Evolutionary conservation across 441 rosid species (phyloP).

Genomic region (Bocquillonia castaneifolia): DNA sequence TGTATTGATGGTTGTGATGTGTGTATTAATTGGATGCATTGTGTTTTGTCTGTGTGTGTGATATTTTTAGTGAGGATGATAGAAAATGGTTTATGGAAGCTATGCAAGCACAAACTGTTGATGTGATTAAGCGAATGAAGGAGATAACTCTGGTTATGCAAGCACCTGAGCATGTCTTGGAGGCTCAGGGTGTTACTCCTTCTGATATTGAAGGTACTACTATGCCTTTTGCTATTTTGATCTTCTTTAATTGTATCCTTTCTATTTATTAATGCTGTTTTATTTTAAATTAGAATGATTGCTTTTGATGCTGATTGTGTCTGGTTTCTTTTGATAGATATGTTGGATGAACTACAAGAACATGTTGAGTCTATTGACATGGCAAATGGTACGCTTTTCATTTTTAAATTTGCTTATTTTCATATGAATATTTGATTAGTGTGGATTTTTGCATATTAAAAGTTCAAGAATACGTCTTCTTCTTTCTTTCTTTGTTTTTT

Average conservation of each 20-base stretch:
- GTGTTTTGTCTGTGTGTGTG: neutral
- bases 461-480: no score
- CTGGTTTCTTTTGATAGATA: conserved; percentile 37
- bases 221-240: neutral
- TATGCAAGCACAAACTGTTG: conserved; percentile 70
- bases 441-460: neutral
- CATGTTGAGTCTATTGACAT: conserved; percentile 88
- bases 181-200: conserved; percentile 76
- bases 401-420: neutral
- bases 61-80: conserved; percentile 95
- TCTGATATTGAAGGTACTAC: conserved; percentile 70
- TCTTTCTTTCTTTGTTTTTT: no score
- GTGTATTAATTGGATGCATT: neutral
- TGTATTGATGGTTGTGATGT: neutral
- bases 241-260: neutral
- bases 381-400: conserved; percentile 60
- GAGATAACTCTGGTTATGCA: conserved; percentile 82
- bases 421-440: neutral
- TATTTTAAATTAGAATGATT: neutral
- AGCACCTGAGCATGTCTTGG: conserved; percentile 63
- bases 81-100: conserved; percentile 93
- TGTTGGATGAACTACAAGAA: conserved; percentile 94
- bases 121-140: conserved; percentile 79
- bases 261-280: neutral
- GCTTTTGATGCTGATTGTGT: conserved; percentile 1